These are phyloP conservation scores for Yamadazyma dushanensis DNA, from an alignment of 1,139 yeast genomes.

Conservation along the genomic window DNA sequence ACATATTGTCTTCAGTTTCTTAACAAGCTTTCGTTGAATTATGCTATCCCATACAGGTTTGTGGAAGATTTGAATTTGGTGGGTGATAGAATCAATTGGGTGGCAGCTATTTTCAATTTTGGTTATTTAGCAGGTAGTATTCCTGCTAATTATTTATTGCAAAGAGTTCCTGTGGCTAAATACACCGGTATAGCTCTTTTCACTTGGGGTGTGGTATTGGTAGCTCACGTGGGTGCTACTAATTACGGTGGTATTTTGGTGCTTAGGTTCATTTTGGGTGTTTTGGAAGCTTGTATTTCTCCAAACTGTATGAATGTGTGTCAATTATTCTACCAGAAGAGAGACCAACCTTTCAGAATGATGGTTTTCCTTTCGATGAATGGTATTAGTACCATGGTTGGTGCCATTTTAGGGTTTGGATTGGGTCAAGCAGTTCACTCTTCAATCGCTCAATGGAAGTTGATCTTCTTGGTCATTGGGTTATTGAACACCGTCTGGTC, in stretches of 20 bases:
- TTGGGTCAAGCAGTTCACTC: slow-evolving; percentile 31
- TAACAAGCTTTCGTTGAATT: slow-evolving; percentile 49
- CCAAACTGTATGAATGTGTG: slow-evolving; percentile 31
- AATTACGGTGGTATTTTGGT: slow-evolving; percentile 51
- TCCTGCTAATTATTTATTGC: slow-evolving; percentile 54
- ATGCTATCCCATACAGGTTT: slow-evolving; percentile 25
- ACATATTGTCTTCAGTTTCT: slow-evolving; percentile 50
- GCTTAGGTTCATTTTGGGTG: slow-evolving; percentile 45
- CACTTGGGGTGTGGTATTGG: slow-evolving; percentile 52
- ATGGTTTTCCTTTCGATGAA: slow-evolving; percentile 29
- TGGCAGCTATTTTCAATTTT: slow-evolving; percentile 60
- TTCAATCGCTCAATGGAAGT: slow-evolving; percentile 24
- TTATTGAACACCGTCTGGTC: slow-evolving; percentile 33
- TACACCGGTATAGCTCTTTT: slow-evolving; percentile 44
- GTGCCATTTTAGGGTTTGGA: slow-evolving; percentile 32
- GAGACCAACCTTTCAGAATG: slow-evolving; percentile 38
- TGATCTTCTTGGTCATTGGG: slow-evolving; percentile 47
- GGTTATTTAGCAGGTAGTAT: slow-evolving; percentile 53
- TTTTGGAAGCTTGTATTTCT: slow-evolving; percentile 36
- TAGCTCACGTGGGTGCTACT: slow-evolving; percentile 46
- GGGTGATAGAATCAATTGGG: slow-evolving; percentile 39
- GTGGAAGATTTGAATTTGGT: slow-evolving; percentile 23
- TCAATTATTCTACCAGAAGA: slow-evolving; percentile 21
- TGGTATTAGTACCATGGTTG: slow-evolving; percentile 33
- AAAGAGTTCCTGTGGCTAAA: slow-evolving; percentile 55